phyloP scores from a whole-genome alignment of 768 basidiomycete genomes.

The Neoboletus brunneissimus region DNA sequence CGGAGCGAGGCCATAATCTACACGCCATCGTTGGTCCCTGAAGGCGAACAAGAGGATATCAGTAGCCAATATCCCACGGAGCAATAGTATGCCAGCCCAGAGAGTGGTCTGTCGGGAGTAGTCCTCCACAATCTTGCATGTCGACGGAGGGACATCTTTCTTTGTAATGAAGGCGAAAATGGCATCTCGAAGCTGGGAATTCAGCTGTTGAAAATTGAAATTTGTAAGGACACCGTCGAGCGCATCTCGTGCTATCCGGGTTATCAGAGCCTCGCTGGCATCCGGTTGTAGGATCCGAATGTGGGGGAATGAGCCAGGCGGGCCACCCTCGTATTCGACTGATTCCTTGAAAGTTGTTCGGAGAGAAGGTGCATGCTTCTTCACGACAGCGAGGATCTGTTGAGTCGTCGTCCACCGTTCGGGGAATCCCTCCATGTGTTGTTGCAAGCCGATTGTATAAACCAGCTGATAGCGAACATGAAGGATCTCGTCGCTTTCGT shows the following conservation, averaged over 20 bases:
- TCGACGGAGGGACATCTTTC: background rate
- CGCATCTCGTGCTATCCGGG: background rate
- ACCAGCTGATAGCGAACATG: slow-evolving; percentile 34
- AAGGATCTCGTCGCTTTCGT: slow-evolving; percentile 29
- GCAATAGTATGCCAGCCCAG: slow-evolving; percentile 41
- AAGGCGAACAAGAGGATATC: slow-evolving; percentile 42
- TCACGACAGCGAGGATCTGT: slow-evolving; percentile 22
- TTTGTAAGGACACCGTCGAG: slow-evolving; percentile 10
- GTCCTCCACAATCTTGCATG: background rate
- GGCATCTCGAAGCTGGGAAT: background rate
- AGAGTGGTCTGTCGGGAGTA: slow-evolving; percentile 11
- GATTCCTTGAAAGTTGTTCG: background rate
- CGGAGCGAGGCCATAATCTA: slow-evolving; percentile 48
- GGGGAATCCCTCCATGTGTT: slow-evolving; percentile 28
- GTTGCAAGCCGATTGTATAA: slow-evolving; percentile 30
- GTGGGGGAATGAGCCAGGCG: slow-evolving; percentile 16
- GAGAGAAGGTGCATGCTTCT: slow-evolving; percentile 1
- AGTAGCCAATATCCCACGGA: slow-evolving; percentile 43
- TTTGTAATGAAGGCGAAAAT: background rate
- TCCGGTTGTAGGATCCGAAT: slow-evolving; percentile 11
- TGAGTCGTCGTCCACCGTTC: slow-evolving; percentile 33
- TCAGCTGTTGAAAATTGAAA: slow-evolving; percentile 11
- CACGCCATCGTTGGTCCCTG: slow-evolving; percentile 44
- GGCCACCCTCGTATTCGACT: background rate
- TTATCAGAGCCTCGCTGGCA: background rate